Evolutionary conservation across 176 grass and related monocot genomes (phyloP).

Genomic region (Carex pumila): DNA sequence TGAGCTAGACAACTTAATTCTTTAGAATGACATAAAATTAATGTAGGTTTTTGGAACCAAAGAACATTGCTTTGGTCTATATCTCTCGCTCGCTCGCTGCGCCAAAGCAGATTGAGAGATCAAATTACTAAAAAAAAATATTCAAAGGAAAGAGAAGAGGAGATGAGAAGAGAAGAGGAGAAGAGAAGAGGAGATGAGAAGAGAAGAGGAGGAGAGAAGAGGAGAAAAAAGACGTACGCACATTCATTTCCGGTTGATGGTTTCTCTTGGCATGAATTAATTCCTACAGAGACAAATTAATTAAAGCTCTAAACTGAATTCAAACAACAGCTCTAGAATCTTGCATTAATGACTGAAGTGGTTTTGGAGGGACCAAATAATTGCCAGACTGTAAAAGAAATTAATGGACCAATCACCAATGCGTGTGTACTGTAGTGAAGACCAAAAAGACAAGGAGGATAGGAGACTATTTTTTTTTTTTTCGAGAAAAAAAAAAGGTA

Average conservation of each 20-base stretch:
- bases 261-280: neutral
- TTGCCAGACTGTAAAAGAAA: conserved; percentile 12
- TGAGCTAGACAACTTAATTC: neutral
- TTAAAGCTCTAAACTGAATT: neutral
- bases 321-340: conserved; percentile 9
- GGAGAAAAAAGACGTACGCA: neutral
- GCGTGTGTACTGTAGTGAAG: no score
- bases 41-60: neutral
- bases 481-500: neutral
- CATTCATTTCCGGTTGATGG: neutral
- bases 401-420: no score
- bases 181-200: neutral
- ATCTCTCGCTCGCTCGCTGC: neutral
- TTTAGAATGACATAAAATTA: neutral
- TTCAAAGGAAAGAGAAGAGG: neutral
- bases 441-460: no score
- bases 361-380: neutral
- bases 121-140: neutral
- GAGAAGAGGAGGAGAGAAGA: neutral
- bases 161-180: neutral
- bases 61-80: neutral
- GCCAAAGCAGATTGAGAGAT: neutral
- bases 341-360: neutral
- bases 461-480: no score
- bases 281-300: neutral